Percentiles rank a stretch among this genome's conserved stretches.
These are phyloP conservation scores for Exophiala aquamarina DNA, from an alignment of 2,329 filamentous ascomycete species.

Conservation along the genomic window DNA sequence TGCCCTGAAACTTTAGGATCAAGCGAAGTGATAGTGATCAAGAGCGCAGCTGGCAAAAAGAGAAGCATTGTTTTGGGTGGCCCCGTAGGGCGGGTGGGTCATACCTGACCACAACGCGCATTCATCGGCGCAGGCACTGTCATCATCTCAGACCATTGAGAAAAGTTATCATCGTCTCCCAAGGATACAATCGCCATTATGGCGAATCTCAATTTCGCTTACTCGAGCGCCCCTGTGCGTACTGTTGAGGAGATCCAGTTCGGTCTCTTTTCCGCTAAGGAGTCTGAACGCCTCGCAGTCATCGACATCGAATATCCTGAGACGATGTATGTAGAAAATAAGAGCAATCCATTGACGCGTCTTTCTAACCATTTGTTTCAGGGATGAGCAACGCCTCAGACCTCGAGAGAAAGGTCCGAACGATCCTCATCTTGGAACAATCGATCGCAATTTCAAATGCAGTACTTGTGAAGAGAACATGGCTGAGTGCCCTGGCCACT, in stretches of 20 bases:
- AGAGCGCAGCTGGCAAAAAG: conserved; percentile 24
- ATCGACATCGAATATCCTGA: conserved; percentile 96
- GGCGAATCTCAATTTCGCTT: conserved; percentile 87
- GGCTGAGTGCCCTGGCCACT: conserved; percentile 94
- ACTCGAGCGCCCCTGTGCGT: conserved; percentile 93
- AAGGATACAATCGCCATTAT: conserved; percentile 58
- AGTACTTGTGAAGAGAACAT: conserved; percentile 95
- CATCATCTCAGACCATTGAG: conserved; percentile 19
- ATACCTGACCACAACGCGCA: conserved; percentile 25
- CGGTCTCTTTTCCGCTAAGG: conserved; percentile 92
- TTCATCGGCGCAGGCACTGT: conserved; percentile 22
- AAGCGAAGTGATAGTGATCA: conserved; percentile 19
- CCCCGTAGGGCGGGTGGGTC: conserved; percentile 27
- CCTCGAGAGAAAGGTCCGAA: conserved; percentile 91
- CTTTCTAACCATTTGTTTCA: conserved; percentile 28
- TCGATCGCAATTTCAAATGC: conserved; percentile 93
- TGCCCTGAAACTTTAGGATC: conserved; percentile 23
- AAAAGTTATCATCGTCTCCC: conserved; percentile 24
- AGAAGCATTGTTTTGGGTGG: conserved; percentile 25
- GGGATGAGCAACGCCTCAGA: conserved; percentile 85
- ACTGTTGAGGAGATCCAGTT: conserved; percentile 99
- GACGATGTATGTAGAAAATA: conserved; percentile 66
- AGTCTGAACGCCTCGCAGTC: conserved; percentile 99
- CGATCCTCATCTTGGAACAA: conserved; percentile 92
- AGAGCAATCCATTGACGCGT: conserved; percentile 15